Evolutionary conservation across 2,329 filamentous ascomycete genomes (phyloP).

Genomic region (Annulohypoxylon truncatum): DNA sequence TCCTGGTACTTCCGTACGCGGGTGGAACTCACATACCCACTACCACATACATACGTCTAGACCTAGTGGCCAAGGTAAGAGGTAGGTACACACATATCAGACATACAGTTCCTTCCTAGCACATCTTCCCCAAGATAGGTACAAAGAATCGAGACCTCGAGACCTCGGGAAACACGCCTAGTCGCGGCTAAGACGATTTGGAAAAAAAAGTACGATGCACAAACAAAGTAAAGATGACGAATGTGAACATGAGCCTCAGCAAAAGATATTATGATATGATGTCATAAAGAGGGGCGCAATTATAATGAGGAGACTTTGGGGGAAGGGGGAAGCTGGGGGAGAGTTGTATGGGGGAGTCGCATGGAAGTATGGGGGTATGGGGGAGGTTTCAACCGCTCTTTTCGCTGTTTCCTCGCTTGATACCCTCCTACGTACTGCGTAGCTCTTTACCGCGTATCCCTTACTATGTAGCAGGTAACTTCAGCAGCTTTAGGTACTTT

Average conservation of each 20-base stretch:
- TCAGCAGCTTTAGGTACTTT: too few species aligned
- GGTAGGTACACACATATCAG: not conserved
- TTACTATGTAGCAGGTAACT: not conserved
- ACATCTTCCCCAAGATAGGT: conserved; percentile 8
- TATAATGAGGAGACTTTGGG: conserved; percentile 27
- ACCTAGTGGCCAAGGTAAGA: not conserved
- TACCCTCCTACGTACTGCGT: conserved; percentile 29
- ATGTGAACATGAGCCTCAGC: conserved; percentile 30
- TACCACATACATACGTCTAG: not conserved
- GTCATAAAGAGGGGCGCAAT: conserved; percentile 34
- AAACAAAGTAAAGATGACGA: conserved; percentile 34
- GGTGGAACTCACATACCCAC: not conserved
- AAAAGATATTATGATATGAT: conserved; percentile 30
- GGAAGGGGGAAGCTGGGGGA: conserved; percentile 9
- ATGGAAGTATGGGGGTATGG: conserved; percentile 14
- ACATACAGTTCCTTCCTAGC: not conserved
- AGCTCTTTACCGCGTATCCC: too few species aligned
- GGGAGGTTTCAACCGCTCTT: conserved; percentile 6
- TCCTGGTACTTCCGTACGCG: not conserved
- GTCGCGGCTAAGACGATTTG: conserved; percentile 5
- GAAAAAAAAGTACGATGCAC: conserved; percentile 9
- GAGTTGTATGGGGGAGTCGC: conserved; percentile 11
- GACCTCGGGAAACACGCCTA: not conserved
- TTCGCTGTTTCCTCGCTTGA: conserved; percentile 15
- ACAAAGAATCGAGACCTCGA: conserved; percentile 5